Evolutionary conservation across 345 rosid species (phyloP).

Genomic region (Hibiscus mutabilis): DNA sequence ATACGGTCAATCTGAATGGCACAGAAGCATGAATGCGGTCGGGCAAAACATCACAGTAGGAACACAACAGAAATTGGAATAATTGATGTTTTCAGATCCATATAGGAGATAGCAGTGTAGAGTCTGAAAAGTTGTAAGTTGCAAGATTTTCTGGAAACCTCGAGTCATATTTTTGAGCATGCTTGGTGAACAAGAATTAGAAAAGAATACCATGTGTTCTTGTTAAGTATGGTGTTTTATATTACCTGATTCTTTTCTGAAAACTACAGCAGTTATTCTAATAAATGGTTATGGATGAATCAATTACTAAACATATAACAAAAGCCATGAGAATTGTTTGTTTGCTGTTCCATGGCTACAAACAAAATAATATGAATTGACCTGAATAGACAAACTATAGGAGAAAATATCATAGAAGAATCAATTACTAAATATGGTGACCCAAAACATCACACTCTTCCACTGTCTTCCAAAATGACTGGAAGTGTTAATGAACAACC

Average conservation of each 20-base stretch:
- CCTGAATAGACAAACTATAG: neutral
- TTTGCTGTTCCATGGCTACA: too few relatives aligned
- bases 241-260: neutral
- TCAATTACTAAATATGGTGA: too few relatives aligned
- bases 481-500: too few relatives aligned
- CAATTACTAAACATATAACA: neutral
- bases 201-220: neutral
- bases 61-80: neutral
- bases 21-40: neutral
- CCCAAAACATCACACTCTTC: too few relatives aligned
- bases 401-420: neutral
- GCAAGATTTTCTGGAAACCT: neutral
- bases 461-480: too few relatives aligned
- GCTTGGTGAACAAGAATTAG: neutral
- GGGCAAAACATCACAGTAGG: neutral
- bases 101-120: neutral
- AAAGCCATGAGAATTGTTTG: too few relatives aligned
- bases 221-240: neutral
- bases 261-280: neutral
- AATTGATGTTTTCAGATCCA: neutral
- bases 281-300: neutral
- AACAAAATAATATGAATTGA: too few relatives aligned
- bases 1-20: constrained; percentile 3
- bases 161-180: neutral
- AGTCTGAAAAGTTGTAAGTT: neutral